Percentiles rank a stretch among this genome's conserved stretches.
Conservation (phyloP, 352 stramenopile genomes). For the Globisporangium radiosum region DNA sequence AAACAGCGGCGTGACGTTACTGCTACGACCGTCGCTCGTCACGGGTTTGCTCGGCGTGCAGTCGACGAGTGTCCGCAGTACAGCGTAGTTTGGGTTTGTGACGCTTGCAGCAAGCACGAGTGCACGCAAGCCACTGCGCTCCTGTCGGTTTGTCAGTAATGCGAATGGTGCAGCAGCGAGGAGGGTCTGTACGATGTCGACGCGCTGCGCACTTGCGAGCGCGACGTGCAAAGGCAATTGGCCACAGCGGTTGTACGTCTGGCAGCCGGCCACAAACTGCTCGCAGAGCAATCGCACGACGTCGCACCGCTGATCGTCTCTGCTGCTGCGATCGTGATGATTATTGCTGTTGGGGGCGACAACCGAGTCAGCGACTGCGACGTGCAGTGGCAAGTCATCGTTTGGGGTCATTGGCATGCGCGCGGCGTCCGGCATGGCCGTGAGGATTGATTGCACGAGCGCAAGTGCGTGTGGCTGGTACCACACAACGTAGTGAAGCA, state of each 20-base stretch:
- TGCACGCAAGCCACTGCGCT: conserved; percentile 30
- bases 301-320: background rate
- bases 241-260: conserved; percentile 36
- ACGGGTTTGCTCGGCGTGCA: conserved; percentile 17
- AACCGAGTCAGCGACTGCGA: conserved; percentile 21
- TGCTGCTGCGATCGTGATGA: background rate
- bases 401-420: conserved; percentile 17
- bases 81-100: conserved; percentile 18
- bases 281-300: conserved; percentile 20
- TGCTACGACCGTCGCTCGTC: background rate
- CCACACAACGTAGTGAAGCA: conserved; percentile 54
- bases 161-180: conserved; percentile 27
- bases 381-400: conserved; percentile 41
- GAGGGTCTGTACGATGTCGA: conserved; percentile 21
- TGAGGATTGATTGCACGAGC: conserved; percentile 29
- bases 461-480: conserved; percentile 23
- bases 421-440: conserved; percentile 22
- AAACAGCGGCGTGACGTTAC: conserved; percentile 37
- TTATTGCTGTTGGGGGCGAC: background rate
- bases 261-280: conserved; percentile 20
- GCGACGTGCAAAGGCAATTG: conserved; percentile 46
- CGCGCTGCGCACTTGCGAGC: conserved; percentile 19
- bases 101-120: conserved; percentile 39
- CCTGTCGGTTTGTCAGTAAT: conserved; percentile 21
- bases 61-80: conserved; percentile 35